These are phyloP conservation scores for Rhizophlyctis rosea DNA, from an alignment of 192 early-diverging fungal genomes.

Conservation along the genomic window DNA sequence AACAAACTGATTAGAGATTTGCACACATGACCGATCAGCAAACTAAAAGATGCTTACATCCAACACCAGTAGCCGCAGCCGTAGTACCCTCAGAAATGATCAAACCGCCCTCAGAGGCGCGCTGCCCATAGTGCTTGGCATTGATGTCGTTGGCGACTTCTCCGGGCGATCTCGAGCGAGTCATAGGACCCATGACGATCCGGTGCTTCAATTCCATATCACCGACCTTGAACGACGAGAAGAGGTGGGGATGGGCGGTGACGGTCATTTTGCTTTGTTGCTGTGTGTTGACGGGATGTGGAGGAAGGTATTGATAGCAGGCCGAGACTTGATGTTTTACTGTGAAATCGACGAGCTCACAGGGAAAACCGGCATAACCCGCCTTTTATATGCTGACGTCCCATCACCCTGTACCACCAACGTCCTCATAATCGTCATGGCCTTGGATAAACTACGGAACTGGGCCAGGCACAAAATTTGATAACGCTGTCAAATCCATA, in stretches of 20 bases:
- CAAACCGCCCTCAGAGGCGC: slow-evolving; percentile 43
- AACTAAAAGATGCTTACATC: slow-evolving; percentile 7
- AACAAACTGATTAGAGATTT: background rate
- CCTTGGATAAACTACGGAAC: no score
- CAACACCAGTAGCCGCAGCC: slow-evolving; percentile 16
- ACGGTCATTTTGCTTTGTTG: no score
- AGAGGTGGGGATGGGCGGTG: slow-evolving; percentile 15
- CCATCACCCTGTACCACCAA: no score
- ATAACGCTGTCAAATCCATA: no score
- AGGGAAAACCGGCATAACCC: no score
- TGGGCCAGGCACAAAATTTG: no score
- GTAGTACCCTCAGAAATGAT: slow-evolving; percentile 43
- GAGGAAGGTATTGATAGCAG: no score
- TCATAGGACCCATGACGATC: slow-evolving; percentile 42
- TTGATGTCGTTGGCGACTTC: slow-evolving; percentile 39
- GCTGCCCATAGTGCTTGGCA: slow-evolving; percentile 42
- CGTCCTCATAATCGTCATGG: no score
- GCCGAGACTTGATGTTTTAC: no score
- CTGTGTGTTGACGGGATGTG: no score
- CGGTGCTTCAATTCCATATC: slow-evolving; percentile 36
- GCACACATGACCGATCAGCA: slow-evolving; percentile 1
- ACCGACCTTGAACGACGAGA: slow-evolving; percentile 37
- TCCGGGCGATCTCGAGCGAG: slow-evolving; percentile 30
- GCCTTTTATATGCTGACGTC: no score
- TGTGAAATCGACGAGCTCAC: no score